Base-by-base conservation (phyloP, 768 basidiomycete species). In the Hirschioporus abietinus region DNA sequence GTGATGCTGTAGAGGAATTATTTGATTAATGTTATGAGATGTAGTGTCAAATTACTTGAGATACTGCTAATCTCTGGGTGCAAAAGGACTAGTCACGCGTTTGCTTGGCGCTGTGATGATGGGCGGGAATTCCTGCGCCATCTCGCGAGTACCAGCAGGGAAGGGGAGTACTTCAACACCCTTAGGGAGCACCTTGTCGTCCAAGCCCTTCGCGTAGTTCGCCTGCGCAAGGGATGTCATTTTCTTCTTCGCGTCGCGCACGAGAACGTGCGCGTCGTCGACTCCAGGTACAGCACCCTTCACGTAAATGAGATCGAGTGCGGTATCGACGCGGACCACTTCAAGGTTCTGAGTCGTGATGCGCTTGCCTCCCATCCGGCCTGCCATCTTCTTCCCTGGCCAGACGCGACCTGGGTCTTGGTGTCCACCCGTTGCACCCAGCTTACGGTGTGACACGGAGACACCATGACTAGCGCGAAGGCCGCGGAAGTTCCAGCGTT, bases 361-460 rank as follows among this genome's bases (percentile, higher is more conserved):
- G 57, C 89, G 88, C 69, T 86, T 83, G 66, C 88, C 90, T 63
- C 97, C 97, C 82, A 98, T 88, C 25, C 89, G 89, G 35, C 97
- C 97, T 10, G 96, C 88, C 96, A 97, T 98, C 82, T 98, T 99
- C 81, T 95, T 97, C 42, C 97, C 97, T 3, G 97, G 97, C 79
- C 92, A 95, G 6, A 98, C 84, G 72, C 97, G 88, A 61, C 97
- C 97, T 26, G 97, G 96, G 72, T 97, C 95, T 83, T 98, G 96
- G 76, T 96, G 93, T 72, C 91, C 91, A 77, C 97, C 97, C 8
- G 92, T 96, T 7, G 95, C 92, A 72, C 97, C 97, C 26, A 90
- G 87, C 9, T 91, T 90, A 74, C 97, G 90, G 82, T 99, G 97
- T 9, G 93, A 93, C 70, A 95, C 74, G 68, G 97, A 98, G 61